Base-by-base conservation (phyloP, 169 alveolate genomes). In the Nephromyces sp. region DNA sequence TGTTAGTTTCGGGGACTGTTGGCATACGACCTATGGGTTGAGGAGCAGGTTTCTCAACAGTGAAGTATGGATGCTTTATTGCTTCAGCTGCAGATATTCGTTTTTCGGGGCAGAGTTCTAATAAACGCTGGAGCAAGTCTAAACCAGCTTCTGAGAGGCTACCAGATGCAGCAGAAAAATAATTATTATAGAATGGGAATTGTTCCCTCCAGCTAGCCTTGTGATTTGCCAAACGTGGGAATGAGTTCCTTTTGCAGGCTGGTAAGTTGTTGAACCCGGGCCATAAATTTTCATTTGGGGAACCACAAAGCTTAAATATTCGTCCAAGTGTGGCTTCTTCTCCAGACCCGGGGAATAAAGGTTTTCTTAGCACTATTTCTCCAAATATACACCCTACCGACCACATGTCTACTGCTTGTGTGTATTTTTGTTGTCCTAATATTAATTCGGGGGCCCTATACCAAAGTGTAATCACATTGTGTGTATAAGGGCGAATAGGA, bases 381-480 rank as follows among this genome's bases (percentile, higher is more conserved):
- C 78, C 78, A 64, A 72, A 72, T 6, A 72, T 72, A 1, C 62
- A 43, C 1, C 78, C 78, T 1, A 72, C 72, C 6, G 79, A 65
- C 79, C 79, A 73, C 27, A 73, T 67, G 31, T 73, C 79, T 34
- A 61, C 32, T 29, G 74, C 72, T 6, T 66, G 68, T 52, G n/a
- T 53, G 67, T 73, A 73, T 21, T 28, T 27, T 0, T 57, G 24
- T 30, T 62, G 51, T 15, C 80, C 80, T 8, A 74, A 69, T 1
- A 74, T 68, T 0, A 74, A 62, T 52, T 74, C 83, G 31, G 99
- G 99, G 15, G 99, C 96, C 51, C 98, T 79, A 78, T 95, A 96
- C 98, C 99, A 96, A 35, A 94, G 90, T 21, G 99, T 94, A 15
- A 95, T 95, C 5, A 96, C 74, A 67, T 72, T 27, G 30, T 33